A percentile compares a stretch with the other conserved stretches of the same genome.
These are phyloP conservation scores for Ramaria rubella DNA, from an alignment of 768 basidiomycete genomes.

Conservation along the genomic window DNA sequence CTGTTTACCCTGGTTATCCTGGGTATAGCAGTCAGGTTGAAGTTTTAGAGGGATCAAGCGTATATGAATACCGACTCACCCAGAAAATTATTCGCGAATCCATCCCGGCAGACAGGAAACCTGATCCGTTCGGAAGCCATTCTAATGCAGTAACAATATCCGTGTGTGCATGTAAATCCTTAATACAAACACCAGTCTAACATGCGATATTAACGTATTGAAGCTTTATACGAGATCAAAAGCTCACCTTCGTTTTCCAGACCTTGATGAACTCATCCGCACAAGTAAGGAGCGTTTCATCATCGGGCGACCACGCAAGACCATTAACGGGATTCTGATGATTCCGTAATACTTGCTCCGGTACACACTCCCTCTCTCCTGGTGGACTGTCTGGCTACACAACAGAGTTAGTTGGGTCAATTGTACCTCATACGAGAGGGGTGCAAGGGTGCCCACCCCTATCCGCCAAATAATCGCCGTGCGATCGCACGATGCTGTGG, in stretches of 20 bases:
- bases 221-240: conserved; percentile 1
- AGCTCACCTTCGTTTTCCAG: conserved; percentile 79
- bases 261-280: conserved; percentile 78
- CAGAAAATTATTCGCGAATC: conserved; percentile 80
- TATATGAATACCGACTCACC: conserved; percentile 40
- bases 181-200: conserved; percentile 70
- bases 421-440: conserved; percentile 9
- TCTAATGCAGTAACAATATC: conserved; percentile 82
- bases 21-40: conserved; percentile 14
- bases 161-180: conserved; percentile 60
- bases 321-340: conserved; percentile 74
- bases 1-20: conserved; percentile 73
- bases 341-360: conserved; percentile 58
- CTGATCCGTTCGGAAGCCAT: conserved; percentile 84
- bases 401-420: conserved; percentile 15
- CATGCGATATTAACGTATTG: conserved; percentile 7
- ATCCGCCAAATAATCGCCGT: conserved; percentile 86
- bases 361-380: conserved; percentile 51
- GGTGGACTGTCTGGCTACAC: conserved; percentile 41
- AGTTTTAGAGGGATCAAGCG: conserved; percentile 9
- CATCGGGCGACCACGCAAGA: conserved; percentile 91
- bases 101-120: conserved; percentile 84
- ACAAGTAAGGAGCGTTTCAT: conserved; percentile 73
- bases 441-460: conserved; percentile 45
- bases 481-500: conserved; percentile 84